Evolutionary conservation across 83 land plant genomes (phyloP).

Genomic region (Picea engelmannii): DNA sequence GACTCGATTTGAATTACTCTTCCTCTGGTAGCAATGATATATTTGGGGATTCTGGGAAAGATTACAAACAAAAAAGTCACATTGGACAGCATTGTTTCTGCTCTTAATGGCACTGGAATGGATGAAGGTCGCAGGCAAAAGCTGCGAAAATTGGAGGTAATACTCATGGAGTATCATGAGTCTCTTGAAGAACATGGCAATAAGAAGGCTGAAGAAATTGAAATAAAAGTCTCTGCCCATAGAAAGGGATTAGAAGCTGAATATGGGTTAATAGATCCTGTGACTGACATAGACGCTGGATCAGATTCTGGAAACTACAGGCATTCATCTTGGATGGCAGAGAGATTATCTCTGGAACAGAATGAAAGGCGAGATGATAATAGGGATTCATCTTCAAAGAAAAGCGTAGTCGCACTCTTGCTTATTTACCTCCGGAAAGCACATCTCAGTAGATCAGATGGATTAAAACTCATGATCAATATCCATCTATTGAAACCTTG

Average conservation of each 20-base stretch:
- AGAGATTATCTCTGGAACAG: conserved; percentile 53
- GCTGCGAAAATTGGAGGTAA: conserved; percentile 82
- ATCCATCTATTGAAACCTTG: too few species aligned
- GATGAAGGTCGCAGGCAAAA: conserved; percentile 97
- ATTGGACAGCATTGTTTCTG: conserved; percentile 31
- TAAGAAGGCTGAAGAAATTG: conserved; percentile 83
- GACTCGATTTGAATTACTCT: conserved; percentile 80
- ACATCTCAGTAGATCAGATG: too few species aligned
- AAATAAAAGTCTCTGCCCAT: conserved; percentile 70
- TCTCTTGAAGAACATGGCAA: conserved; percentile 94
- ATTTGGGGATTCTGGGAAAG: conserved; percentile 41
- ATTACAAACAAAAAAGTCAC: conserved; percentile 44
- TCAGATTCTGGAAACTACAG: conserved; percentile 35
- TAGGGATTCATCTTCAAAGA: conserved; percentile 51
- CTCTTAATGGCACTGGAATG: conserved; percentile 55
- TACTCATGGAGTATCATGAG: conserved; percentile 92
- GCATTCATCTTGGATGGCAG: conserved; percentile 34
- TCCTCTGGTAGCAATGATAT: conserved; percentile 92
- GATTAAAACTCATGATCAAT: too few species aligned
- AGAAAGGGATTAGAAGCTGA: conserved; percentile 76
- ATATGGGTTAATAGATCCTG: conserved; percentile 63
- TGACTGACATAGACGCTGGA: conserved; percentile 27
- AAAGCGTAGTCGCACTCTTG: conserved; percentile 57
- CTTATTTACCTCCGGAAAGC: too few species aligned
- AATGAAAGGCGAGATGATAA: conserved; percentile 69